phyloP scores from a whole-genome alignment of 2,329 filamentous ascomycete species.

The Leptographium lundbergii region DNA sequence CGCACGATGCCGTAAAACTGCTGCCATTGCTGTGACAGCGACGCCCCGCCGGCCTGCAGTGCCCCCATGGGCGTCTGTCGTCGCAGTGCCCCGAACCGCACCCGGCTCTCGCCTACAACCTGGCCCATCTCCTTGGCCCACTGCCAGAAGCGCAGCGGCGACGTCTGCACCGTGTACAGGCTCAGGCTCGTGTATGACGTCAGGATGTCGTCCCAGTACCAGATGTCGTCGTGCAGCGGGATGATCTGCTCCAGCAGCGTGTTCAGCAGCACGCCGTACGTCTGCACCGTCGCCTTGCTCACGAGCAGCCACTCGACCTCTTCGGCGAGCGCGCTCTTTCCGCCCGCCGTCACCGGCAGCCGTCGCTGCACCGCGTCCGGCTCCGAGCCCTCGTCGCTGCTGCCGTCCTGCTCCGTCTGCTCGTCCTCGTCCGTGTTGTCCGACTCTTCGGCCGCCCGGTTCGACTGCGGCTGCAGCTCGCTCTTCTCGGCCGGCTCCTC shows the following conservation, averaged over 20 bases:
- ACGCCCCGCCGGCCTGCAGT: conserved; percentile 12
- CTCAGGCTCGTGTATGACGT: conserved; percentile 66
- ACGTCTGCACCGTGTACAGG: conserved; percentile 77
- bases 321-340: conserved; percentile 46
- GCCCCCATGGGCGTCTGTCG: conserved; percentile 10
- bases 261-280: conserved; percentile 69
- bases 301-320: conserved; percentile 86
- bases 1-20: conserved; percentile 73
- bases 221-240: conserved; percentile 72
- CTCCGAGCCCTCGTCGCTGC: background rate
- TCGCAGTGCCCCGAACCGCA: conserved; percentile 23
- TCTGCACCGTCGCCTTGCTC: conserved; percentile 84
- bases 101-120: conserved; percentile 50
- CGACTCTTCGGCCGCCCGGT: background rate
- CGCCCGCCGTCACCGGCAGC: background rate
- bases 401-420: background rate
- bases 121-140: conserved; percentile 45
- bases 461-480: background rate
- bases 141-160: conserved; percentile 60
- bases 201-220: conserved; percentile 90
- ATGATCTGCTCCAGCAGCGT: conserved; percentile 72
- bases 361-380: background rate
- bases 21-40: conserved; percentile 42
- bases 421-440: background rate
- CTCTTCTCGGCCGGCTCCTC: conserved; percentile 17